phyloP scores from a whole-genome alignment of 768 basidiomycete genomes.

The Paxillus ammoniavirescens region DNA sequence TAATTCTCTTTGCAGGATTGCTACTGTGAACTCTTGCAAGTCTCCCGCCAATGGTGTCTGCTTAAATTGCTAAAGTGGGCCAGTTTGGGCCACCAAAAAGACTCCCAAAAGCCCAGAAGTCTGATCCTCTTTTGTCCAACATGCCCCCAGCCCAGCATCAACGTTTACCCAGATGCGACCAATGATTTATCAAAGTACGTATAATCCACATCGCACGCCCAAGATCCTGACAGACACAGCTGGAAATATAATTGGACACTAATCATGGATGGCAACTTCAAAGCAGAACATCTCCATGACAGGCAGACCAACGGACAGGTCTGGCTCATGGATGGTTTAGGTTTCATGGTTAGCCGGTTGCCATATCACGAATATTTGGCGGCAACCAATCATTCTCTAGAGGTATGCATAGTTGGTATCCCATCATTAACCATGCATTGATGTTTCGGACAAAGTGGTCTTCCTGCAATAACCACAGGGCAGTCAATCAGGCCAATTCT shows the following conservation, averaged over 20 bases:
- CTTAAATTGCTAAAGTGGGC: conserved; percentile 17
- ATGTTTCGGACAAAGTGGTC: too few species aligned
- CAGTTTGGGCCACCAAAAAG: conserved; percentile 1
- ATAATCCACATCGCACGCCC: neutral
- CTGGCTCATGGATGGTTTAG: neutral
- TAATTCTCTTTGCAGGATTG: conserved; percentile 4
- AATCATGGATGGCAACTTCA: neutral
- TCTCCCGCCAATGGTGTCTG: conserved; percentile 15
- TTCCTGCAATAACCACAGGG: too few species aligned
- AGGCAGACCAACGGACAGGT: neutral
- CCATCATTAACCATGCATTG: too few species aligned
- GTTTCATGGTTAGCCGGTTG: neutral
- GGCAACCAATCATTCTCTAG: too few species aligned
- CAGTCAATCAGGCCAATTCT: too few species aligned
- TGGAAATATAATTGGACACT: neutral
- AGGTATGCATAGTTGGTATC: too few species aligned
- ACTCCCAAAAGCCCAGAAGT: neutral
- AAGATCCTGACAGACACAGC: neutral
- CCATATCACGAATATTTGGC: neutral
- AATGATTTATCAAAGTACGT: neutral
- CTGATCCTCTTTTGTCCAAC: neutral
- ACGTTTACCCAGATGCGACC: neutral
- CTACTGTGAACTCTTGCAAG: conserved; percentile 14
- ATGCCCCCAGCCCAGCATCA: neutral
- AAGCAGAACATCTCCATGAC: neutral